Evolutionary conservation across 129 eudicot species (phyloP).

Genomic region (Oenanthe sinensis): DNA sequence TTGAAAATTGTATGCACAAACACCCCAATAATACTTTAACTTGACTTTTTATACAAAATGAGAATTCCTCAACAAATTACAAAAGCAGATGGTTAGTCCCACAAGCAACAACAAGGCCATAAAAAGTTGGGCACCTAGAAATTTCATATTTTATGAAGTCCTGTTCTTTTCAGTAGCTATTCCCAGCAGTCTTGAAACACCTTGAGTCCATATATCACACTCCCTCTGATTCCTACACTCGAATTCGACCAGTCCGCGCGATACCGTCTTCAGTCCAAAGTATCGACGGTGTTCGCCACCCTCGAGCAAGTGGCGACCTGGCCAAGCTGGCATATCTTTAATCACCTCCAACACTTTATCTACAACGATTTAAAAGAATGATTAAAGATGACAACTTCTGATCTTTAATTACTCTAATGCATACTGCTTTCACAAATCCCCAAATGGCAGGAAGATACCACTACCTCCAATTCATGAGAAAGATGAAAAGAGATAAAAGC

Average conservation of each 20-base stretch:
- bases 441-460: slow-evolving; percentile 34
- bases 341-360: slow-evolving; percentile 83
- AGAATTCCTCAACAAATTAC: neutral
- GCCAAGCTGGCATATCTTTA: slow-evolving; percentile 86
- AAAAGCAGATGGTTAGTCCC: slow-evolving; percentile 1
- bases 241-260: slow-evolving; percentile 81
- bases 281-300: slow-evolving; percentile 63
- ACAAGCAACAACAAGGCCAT: neutral
- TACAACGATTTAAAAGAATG: slow-evolving; percentile 24
- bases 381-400: slow-evolving; percentile 23
- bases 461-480: slow-evolving; percentile 34
- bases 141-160: slow-evolving; percentile 12
- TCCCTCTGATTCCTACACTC: slow-evolving; percentile 76
- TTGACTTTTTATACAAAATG: neutral
- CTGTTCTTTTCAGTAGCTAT: slow-evolving; percentile 65
- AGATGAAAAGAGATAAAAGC: slow-evolving; percentile 24
- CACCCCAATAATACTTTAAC: neutral
- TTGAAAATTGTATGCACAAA: no score
- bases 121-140: neutral
- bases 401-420: slow-evolving; percentile 26
- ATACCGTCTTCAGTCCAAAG: slow-evolving; percentile 74
- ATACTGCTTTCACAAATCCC: slow-evolving; percentile 80
- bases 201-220: slow-evolving; percentile 85
- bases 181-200: slow-evolving; percentile 70
- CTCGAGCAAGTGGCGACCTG: slow-evolving; percentile 87